Evolutionary conservation across 257 asterid species (phyloP).

Genomic region (Lavandula angustifolia): DNA sequence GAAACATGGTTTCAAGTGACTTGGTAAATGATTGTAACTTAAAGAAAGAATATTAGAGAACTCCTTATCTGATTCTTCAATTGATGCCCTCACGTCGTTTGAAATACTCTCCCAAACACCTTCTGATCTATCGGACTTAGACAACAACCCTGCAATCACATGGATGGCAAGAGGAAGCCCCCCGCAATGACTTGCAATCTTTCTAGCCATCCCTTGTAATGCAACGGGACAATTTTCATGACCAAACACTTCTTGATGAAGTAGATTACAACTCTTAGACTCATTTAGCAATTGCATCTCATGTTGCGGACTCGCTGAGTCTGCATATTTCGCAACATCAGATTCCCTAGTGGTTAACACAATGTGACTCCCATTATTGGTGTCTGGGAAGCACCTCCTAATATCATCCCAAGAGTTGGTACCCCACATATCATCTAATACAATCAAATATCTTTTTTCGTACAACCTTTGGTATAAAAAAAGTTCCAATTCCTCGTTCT

Average conservation of each 20-base stretch:
- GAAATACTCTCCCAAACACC: constrained; percentile 20
- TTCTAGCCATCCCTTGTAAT: constrained; percentile 16
- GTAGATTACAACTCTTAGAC: constrained; percentile 28
- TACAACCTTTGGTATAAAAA: neutral
- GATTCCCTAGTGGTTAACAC: constrained; percentile 21
- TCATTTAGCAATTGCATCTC: constrained; percentile 16
- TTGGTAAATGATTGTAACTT: constrained; percentile 21
- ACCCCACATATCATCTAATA: constrained; percentile 31
- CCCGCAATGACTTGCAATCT: too few relatives aligned
- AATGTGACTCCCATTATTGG: constrained; percentile 7
- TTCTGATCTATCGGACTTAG: neutral
- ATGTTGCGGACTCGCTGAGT: neutral
- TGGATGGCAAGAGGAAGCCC: too few relatives aligned
- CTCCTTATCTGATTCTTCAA: neutral
- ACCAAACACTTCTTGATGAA: constrained; percentile 29
- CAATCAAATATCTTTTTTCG: constrained; percentile 13
- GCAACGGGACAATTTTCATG: constrained; percentile 4
- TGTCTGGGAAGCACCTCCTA: neutral
- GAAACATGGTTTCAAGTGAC: constrained; percentile 20
- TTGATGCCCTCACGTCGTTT: neutral
- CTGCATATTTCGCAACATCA: neutral
- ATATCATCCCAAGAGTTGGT: constrained; percentile 16
- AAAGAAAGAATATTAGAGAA: constrained; percentile 10
- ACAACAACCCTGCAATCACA: constrained; percentile 2
- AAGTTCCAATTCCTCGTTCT: neutral